A percentile compares a stretch with the other conserved stretches of the same genome.
These are phyloP conservation scores for Starmerella powellii DNA, from an alignment of 805 yeast species.

Conservation along the genomic window DNA sequence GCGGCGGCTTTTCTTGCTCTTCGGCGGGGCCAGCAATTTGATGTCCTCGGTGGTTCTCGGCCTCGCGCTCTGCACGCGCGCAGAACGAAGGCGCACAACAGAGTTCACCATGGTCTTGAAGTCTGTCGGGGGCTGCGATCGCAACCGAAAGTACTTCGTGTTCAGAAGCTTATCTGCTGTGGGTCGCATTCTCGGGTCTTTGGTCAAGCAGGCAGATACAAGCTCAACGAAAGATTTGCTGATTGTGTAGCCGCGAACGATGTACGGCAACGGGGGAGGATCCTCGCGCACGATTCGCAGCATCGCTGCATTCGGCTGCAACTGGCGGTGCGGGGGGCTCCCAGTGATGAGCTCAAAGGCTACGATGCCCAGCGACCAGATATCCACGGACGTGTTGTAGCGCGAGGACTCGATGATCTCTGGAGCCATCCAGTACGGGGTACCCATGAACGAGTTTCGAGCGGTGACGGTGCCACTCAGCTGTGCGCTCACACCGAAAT, in stretches of 20 bases:
- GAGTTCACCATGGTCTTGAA: conserved; percentile 9
- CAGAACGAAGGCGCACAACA: not conserved
- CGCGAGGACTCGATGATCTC: conserved; percentile 67
- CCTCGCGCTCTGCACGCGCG: not conserved
- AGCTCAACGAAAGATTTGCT: conserved; percentile 38
- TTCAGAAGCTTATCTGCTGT: conserved; percentile 44
- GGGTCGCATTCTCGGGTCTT: conserved; percentile 56
- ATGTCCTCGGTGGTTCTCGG: conserved; percentile 30
- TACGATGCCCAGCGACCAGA: conserved; percentile 94
- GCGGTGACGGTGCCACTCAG: conserved; percentile 41
- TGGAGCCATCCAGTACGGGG: conserved; percentile 99
- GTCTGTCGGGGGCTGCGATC: conserved; percentile 14
- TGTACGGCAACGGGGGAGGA: conserved; percentile 41
- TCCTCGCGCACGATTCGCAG: conserved; percentile 53
- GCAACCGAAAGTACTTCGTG: conserved; percentile 21
- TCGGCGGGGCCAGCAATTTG: conserved; percentile 20
- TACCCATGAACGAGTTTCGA: conserved; percentile 77
- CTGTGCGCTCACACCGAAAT: conserved; percentile 88
- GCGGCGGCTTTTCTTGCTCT: conserved; percentile 37
- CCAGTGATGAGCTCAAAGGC: conserved; percentile 77
- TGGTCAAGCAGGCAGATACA: conserved; percentile 51
- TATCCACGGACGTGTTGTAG: conserved; percentile 77
- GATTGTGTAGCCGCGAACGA: conserved; percentile 1
- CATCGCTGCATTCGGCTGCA: conserved; percentile 67
- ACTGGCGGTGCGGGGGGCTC: conserved; percentile 60